phyloP scores from a whole-genome alignment of 2,329 filamentous ascomycete genomes.

The Nothomitra cinnamomea region DNA sequence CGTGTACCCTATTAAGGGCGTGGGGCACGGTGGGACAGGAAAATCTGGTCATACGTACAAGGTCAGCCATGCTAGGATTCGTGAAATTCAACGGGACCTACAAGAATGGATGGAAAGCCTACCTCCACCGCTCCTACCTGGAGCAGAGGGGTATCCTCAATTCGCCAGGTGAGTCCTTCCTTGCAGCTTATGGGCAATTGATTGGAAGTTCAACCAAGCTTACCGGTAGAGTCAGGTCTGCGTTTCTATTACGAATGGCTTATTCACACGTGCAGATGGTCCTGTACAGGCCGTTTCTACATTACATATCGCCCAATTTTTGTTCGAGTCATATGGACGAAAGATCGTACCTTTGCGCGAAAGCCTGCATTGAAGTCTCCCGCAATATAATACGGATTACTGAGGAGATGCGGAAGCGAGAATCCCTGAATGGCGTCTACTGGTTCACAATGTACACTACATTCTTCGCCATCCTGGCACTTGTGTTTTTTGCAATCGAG shows the following conservation, averaged over 20 bases:
- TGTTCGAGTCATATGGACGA: conserved; percentile 46
- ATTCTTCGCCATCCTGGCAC: conserved; percentile 63
- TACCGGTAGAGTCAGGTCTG: conserved; percentile 28
- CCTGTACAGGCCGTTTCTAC: conserved; percentile 66
- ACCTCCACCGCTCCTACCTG: conserved; percentile 62
- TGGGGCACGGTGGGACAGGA: conserved; percentile 29
- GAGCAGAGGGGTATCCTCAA: conserved; percentile 56
- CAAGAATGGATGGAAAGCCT: conserved; percentile 48
- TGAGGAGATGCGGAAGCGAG: conserved; percentile 57
- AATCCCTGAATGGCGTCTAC: conserved; percentile 62
- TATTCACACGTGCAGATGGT: conserved; percentile 73
- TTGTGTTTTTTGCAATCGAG: conserved; percentile 66
- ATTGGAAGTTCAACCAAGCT: background rate
- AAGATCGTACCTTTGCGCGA: conserved; percentile 59
- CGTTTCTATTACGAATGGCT: conserved; percentile 61
- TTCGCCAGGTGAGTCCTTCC: conserved; percentile 47
- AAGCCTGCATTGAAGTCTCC: conserved; percentile 47
- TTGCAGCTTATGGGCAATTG: background rate
- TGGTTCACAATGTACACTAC: conserved; percentile 80
- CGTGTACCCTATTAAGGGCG: conserved; percentile 45
- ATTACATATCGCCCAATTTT: conserved; percentile 53
- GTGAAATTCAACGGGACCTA: conserved; percentile 45
- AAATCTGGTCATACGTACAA: conserved; percentile 38
- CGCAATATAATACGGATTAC: conserved; percentile 67
- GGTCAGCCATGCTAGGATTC: conserved; percentile 45